These are phyloP conservation scores for Phytophthora fragariae DNA, from an alignment of 352 stramenopile genomes.

Conservation along the genomic window DNA sequence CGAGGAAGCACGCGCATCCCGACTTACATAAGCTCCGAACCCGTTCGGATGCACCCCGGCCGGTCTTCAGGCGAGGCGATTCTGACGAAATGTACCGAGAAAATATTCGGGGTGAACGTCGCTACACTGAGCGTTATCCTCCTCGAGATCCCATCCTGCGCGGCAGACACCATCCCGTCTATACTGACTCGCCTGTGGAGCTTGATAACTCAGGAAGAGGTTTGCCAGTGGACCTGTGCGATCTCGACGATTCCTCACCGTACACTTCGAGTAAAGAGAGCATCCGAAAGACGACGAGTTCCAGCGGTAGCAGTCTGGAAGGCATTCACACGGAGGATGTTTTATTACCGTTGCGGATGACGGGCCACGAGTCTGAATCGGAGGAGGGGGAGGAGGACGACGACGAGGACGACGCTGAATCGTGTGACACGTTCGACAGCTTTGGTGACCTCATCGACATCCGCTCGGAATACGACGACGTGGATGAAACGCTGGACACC, in stretches of 20 bases:
- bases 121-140: constrained; percentile 9
- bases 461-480: constrained; percentile 24
- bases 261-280: constrained; percentile 42
- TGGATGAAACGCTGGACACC: constrained; percentile 51
- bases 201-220: constrained; percentile 26
- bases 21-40: constrained; percentile 26
- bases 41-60: constrained; percentile 14
- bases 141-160: constrained; percentile 9
- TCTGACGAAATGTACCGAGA: constrained; percentile 21
- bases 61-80: constrained; percentile 26
- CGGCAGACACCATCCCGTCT: constrained; percentile 10
- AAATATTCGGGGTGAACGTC: constrained; percentile 1
- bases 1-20: constrained; percentile 7
- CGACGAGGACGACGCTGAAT: constrained; percentile 19
- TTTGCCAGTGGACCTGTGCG: constrained; percentile 23
- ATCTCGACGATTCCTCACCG: constrained; percentile 25
- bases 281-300: constrained; percentile 45
- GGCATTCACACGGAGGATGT: constrained; percentile 13
- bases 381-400: constrained; percentile 20
- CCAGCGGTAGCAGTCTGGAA: constrained; percentile 42
- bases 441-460: constrained; percentile 43
- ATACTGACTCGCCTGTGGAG: constrained; percentile 26
- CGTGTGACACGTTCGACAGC: constrained; percentile 43
- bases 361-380: constrained; percentile 22
- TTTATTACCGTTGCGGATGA: constrained; percentile 18